Conservation (phyloP, 169 alveolate species). For the Plasmodium berghei region DNA sequence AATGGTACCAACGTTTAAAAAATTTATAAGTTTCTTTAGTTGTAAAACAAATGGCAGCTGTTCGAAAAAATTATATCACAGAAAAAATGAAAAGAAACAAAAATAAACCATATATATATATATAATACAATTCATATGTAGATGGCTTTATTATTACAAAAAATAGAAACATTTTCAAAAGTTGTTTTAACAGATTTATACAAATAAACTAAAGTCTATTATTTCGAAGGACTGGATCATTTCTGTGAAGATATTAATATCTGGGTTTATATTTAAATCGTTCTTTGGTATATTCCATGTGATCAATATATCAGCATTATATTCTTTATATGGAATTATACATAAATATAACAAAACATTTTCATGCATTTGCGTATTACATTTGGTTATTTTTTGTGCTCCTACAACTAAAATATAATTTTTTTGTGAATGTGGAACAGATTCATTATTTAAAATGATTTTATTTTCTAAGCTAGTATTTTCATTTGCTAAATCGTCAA, state of each 20-base stretch:
- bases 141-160: no score
- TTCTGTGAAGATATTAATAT: constrained; percentile 31
- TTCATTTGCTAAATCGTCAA: constrained; percentile 70
- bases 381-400: constrained; percentile 44
- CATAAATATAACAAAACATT: constrained; percentile 28
- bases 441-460: constrained; percentile 26
- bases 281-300: constrained; percentile 71
- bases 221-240: constrained; percentile 54
- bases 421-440: constrained; percentile 30
- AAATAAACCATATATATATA: no score
- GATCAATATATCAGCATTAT: constrained; percentile 67
- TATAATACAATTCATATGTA: no score
- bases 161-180: no score
- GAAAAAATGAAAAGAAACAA: no score
- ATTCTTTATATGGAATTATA: constrained; percentile 37
- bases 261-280: constrained; percentile 43
- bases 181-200: neutral
- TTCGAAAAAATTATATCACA: no score
- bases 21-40: no score
- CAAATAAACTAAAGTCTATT: constrained; percentile 26
- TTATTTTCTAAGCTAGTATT: constrained; percentile 42
- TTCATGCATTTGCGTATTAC: constrained; percentile 17
- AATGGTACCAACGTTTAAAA: no score
- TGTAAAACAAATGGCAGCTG: no score
- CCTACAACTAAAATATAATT: constrained; percentile 54